A percentile compares a stretch with the other conserved stretches of the same genome.
phyloP scores from a whole-genome alignment of 495 filamentous ascomycete species.

The Penicillium subrubescens region DNA sequence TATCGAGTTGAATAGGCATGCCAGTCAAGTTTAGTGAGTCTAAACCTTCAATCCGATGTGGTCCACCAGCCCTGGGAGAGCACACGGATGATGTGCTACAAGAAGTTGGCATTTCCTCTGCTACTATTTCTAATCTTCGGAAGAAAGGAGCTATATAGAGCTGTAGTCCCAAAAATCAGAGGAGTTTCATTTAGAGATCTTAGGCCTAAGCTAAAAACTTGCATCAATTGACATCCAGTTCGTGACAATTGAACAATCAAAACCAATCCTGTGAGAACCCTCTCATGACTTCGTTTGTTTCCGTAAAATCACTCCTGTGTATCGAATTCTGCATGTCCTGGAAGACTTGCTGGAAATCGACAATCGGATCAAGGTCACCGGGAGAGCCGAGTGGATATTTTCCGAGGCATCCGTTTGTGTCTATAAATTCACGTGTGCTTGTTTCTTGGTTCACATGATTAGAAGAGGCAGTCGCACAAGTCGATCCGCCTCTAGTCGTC shows the following conservation, averaged over 20 bases:
- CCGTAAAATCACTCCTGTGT: background rate
- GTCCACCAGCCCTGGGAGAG: constrained; percentile 18
- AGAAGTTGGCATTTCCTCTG: constrained; percentile 5
- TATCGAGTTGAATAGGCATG: constrained; percentile 25
- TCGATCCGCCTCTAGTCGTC: background rate
- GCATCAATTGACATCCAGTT: background rate
- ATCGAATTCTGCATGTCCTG: background rate
- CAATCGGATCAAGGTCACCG: background rate
- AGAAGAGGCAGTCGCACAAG: background rate
- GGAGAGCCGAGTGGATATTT: background rate
- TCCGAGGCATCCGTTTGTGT: background rate
- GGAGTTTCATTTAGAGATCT: too few relatives aligned
- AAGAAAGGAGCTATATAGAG: background rate
- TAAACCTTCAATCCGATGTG: constrained; percentile 5
- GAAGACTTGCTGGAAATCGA: background rate
- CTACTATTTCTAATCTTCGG: background rate
- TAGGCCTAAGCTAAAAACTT: too few relatives aligned
- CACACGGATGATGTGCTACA: constrained; percentile 15
- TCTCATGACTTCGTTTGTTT: background rate
- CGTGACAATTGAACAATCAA: background rate
- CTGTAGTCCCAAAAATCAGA: background rate
- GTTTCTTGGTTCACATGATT: background rate
- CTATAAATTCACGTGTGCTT: background rate
- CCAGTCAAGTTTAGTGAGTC: constrained; percentile 83
- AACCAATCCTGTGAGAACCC: background rate